Evolutionary conservation across 2,329 filamentous ascomycete genomes (phyloP), one percentile per base, ranked within the genome.

Genomic region (Metarhizium robertsii): DNA sequence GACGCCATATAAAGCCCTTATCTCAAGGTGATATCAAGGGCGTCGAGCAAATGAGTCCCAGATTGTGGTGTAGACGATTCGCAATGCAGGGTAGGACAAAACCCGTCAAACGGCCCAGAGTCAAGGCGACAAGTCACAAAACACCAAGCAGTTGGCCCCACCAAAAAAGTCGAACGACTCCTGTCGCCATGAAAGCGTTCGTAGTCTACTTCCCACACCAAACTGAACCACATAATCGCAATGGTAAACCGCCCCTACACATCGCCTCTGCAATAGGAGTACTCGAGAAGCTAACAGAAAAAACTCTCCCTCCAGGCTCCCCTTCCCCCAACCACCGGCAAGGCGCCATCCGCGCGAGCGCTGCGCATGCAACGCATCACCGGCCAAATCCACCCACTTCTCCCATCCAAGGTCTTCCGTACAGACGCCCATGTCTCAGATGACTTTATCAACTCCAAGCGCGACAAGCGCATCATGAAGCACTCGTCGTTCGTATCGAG

Each of bases 381-480:
- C 58, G 75, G 72, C 62, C 64, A 73, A 63, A 71, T 75, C 62
- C 74, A 79, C 66, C 75, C 76, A 11, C 73, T 79, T 58, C 69
- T 77, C 25, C 77, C 80, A 52, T 71, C 75, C 66, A 79, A 77
- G 64, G 73, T 75, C 13, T 77, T 79, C 67, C 79, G 78, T 53
- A 66, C 73, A 51, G 72, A 78, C 62, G 77, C 79, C 61, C 66
- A 73, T 50, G 75, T 79, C 14, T 70, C 75, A 49, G 79, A 84
- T 67, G 60, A 68, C 58, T 92, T 92, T 71, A 75, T 84, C 58
- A 80, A 84, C 54, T 84, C 79, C 60, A 97, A 96, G 72, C 85
- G 82, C 67, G 89, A 95, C 75, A 95, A 92, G 75, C 87, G 86
- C 29, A 75, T 79, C 38, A 89, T 95, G 64, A 92, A 91, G 67